Base-by-base conservation (phyloP, 768 basidiomycete genomes). In the Asterophora lycoperdoides region DNA sequence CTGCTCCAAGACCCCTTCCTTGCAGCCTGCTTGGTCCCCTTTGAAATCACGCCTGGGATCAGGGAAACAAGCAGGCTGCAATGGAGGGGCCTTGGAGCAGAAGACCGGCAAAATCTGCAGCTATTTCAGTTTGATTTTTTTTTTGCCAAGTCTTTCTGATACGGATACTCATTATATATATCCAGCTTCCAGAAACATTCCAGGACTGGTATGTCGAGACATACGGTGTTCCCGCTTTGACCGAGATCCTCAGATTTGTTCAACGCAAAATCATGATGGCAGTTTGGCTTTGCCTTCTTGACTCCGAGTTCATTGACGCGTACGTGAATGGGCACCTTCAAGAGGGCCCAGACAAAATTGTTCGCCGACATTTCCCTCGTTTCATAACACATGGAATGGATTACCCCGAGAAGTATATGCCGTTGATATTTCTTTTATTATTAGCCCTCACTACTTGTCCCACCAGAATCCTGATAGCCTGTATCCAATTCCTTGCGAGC, bases 321-420 rank as follows among this genome's bases (percentile, higher is more conserved):
- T 66, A 57, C 20, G n/a, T 40, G 10, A 55, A 68, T 54, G 67
- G 69, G 1, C 58, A 67, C 4, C 56, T 65, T 7, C 51, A 67
- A 10, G 40, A 51, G 19, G 68, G 67, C 49, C 28, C 19, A 33
- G 66, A 71, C 58, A 63, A 62, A 57, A 3, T 67, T 68, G 43
- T 60, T 63, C 1, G 68, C 68, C 0, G 70, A 72, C 44, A 70
- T 70, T 55, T 65, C 66, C 10, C n/a, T n/a, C n/a, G n/a, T n/a
- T n/a, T n/a, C n/a, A n/a, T n/a, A n/a, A n/a, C n/a, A n/a, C n/a
- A n/a, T n/a, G n/a, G n/a, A n/a, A n/a, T n/a, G n/a, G n/a, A n/a
- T n/a, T n/a, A n/a, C n/a, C n/a, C n/a, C n/a, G 64, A 71, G 46
- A 69, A 68, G 68, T 70, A 51, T 29, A 56, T 45, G n/a, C n/a